Percentiles rank a stretch among this genome's conserved stretches.
phyloP scores from a whole-genome alignment of 2,329 filamentous ascomycete species.

The Epichloe sp. region DNA sequence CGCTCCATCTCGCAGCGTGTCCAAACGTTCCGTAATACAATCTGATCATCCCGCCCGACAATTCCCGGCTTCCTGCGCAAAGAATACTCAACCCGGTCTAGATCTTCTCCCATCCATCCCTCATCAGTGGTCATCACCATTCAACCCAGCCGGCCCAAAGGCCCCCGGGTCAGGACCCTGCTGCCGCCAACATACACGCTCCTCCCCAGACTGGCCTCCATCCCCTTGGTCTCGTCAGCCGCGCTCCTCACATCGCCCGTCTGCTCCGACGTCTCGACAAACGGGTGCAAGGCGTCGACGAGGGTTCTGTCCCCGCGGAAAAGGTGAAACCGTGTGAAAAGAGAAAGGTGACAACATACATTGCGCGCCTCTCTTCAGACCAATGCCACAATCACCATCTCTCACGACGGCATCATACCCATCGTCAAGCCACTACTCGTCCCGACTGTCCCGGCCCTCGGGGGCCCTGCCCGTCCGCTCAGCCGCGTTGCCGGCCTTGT shows the following conservation, averaged over 20 bases:
- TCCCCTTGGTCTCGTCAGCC: conserved; percentile 71
- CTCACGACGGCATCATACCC: conserved; percentile 71
- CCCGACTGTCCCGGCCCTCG: conserved; percentile 19
- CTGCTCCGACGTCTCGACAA: too few species aligned
- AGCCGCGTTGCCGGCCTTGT: conserved; percentile 35
- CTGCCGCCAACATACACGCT: conserved; percentile 28
- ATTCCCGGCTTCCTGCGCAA: too few species aligned
- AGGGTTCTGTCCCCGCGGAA: too few species aligned
- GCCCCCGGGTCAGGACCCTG: conserved; percentile 56
- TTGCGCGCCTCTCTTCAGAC: conserved; percentile 77
- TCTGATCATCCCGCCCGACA: too few species aligned
- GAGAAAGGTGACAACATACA: conserved; percentile 24
- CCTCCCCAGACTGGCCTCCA: conserved; percentile 74
- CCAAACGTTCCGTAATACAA: too few species aligned
- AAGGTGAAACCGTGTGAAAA: neutral
- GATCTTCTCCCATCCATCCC: neutral
- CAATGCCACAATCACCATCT: conserved; percentile 82
- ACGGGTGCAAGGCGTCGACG: too few species aligned
- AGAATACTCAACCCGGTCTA: neutral
- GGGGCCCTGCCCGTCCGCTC: conserved; percentile 28
- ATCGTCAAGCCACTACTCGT: conserved; percentile 34
- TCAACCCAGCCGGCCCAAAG: conserved; percentile 31
- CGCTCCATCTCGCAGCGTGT: too few species aligned
- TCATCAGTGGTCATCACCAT: neutral
- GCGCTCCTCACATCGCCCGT: too few species aligned